Evolutionary conservation across 208 protist species (phyloP).

Genomic region (Phytomonas sp.): DNA sequence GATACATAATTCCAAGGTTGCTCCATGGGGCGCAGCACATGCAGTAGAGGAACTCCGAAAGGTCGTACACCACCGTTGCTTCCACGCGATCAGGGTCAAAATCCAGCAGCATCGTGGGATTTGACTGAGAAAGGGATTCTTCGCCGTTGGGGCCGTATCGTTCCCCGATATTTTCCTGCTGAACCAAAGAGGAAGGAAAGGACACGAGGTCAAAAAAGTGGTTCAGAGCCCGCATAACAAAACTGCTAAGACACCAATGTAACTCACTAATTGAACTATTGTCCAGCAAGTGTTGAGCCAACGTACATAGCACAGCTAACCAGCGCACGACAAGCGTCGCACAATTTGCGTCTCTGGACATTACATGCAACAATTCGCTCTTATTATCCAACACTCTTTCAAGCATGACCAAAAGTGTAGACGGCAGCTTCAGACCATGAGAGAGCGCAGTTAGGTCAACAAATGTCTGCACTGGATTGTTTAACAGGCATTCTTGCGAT

Average conservation of each 20-base stretch:
- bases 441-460: constrained; percentile 54
- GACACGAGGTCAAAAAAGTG: constrained; percentile 30
- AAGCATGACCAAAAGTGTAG: constrained; percentile 47
- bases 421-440: constrained; percentile 52
- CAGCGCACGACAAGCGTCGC: constrained; percentile 34
- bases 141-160: constrained; percentile 8
- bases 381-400: constrained; percentile 30
- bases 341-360: constrained; percentile 18
- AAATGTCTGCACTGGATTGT: constrained; percentile 26
- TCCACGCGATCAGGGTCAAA: constrained; percentile 31
- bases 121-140: constrained; percentile 5
- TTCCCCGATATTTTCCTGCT: not conserved
- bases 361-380: constrained; percentile 20
- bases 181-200: constrained; percentile 11
- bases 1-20: constrained; percentile 67
- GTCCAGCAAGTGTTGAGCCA: constrained; percentile 32
- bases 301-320: constrained; percentile 34
- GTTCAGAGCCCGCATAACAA: constrained; percentile 36
- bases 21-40: constrained; percentile 63
- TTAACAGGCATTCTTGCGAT: constrained; percentile 18
- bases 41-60: constrained; percentile 48
- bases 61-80: constrained; percentile 52
- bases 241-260: constrained; percentile 44
- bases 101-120: constrained; percentile 13
- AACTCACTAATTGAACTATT: constrained; percentile 29